Evolutionary conservation across 1,139 yeast genomes (phyloP), one percentile per base, ranked within the genome.

Genomic region (Arxiozyma bovina): DNA sequence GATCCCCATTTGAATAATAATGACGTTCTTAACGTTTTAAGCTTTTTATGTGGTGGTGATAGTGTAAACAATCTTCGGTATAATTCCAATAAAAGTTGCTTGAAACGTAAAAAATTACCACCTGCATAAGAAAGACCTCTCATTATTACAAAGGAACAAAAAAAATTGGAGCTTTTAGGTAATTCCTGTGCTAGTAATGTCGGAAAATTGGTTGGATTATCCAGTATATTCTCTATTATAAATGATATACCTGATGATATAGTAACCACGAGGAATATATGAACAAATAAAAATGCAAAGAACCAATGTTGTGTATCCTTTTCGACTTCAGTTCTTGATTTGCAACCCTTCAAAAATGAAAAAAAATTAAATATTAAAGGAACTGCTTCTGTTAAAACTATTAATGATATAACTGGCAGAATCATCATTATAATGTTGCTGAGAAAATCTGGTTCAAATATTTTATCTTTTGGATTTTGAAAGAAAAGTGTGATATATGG

Each of bases 121-220:
- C 95, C 95, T 60, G 85, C 80, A 60, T 84, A 79, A 1, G 90
- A 77, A 57, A 88, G 73, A 0, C 95, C 93, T 67, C 87, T 82
- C 45, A 88, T 73, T 0, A 88, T 74, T 41, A 87, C 74, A 62
- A 82, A 86, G 4, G 90, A 86, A 64, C 84, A 83, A 70, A 87
- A 88, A 63, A 88, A 88, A 53, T 85, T 86, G 1, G 95, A 86
- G 23, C 94, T 84, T 63, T 85, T 86, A 0, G 96, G 96, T 48
- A 88, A 72, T 63, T 87, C 87, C 6, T 78, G 75, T 0, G 96
- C 96, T 49, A 88, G 70, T 53, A 87, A 70, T 4, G 81, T 74
- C 1, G 95, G 89, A 9, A 87, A 79, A 1, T 87, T 80, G 0
- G 84, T 79, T 2, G 96, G 96, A 57, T 82, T 82, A 55, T 81